phyloP scores from a whole-genome alignment of 331 rosid species.

The Rhamnella rubrinervis region DNA sequence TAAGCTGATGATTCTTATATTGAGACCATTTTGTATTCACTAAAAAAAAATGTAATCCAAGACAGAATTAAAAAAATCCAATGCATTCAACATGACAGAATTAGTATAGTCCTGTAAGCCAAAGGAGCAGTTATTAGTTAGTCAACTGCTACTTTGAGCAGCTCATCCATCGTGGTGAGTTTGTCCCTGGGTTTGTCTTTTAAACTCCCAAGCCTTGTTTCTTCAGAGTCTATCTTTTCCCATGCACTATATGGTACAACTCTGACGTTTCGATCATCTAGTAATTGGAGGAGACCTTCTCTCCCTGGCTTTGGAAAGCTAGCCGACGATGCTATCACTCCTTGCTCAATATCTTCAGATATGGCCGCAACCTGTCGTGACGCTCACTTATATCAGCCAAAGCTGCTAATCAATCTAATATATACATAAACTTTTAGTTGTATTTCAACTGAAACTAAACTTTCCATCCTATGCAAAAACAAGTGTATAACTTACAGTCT shows the following conservation, averaged over 20 bases:
- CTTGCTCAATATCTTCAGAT: slow-evolving; percentile 67
- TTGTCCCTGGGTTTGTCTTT: slow-evolving; percentile 74
- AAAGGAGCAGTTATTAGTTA: slow-evolving; percentile 15
- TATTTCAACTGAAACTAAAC: neutral
- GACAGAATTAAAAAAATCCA: no score
- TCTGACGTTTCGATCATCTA: slow-evolving; percentile 52
- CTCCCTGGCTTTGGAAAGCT: slow-evolving; percentile 54
- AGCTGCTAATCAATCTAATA: slow-evolving; percentile 1
- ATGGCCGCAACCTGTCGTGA: slow-evolving; percentile 68
- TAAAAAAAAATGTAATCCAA: no score
- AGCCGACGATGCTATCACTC: slow-evolving; percentile 35
- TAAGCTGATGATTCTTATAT: no score
- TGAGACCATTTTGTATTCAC: no score
- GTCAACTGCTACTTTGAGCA: slow-evolving; percentile 38
- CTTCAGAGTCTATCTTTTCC: slow-evolving; percentile 82
- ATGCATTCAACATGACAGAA: no score
- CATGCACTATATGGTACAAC: slow-evolving; percentile 60
- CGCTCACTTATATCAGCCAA: slow-evolving; percentile 14
- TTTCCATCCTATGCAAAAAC: neutral
- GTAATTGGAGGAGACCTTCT: slow-evolving; percentile 67
- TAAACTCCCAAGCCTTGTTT: slow-evolving; percentile 60
- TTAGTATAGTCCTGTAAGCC: no score
- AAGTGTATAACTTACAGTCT: slow-evolving; percentile 64
- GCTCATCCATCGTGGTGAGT: slow-evolving; percentile 65
- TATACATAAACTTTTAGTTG: neutral